Conservation (phyloP, 345 rosid genomes). For the Populus ilicifolia region DNA sequence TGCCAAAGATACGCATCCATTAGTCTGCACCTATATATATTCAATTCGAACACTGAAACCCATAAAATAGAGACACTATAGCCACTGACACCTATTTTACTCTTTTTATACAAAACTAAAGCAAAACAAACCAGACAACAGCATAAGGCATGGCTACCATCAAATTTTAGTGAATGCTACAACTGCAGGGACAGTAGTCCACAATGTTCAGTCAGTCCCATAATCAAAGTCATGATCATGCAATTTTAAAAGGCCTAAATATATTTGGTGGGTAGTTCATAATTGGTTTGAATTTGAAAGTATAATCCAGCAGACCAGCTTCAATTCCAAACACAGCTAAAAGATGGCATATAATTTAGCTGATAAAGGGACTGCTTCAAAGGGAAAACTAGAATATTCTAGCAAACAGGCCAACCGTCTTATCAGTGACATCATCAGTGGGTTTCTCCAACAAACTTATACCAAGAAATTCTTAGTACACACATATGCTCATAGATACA, state of each 20-base stretch:
- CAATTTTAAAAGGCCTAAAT: background rate
- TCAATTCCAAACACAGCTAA: background rate
- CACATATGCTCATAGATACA: background rate
- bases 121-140: background rate
- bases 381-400: background rate
- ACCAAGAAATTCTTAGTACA: background rate
- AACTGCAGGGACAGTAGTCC: background rate
- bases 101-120: background rate
- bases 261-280: background rate
- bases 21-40: background rate
- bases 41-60: background rate
- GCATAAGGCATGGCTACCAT: background rate
- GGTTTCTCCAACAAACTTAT: background rate
- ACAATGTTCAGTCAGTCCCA: background rate
- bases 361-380: background rate
- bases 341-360: background rate
- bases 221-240: background rate
- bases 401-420: background rate
- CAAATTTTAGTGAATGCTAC: background rate
- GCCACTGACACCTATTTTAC: background rate
- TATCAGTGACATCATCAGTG: background rate
- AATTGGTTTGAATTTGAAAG: background rate
- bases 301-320: background rate
- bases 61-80: background rate
- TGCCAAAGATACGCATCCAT: slow-evolving; percentile 31